These are phyloP conservation scores for Pseudonectria buxi DNA, from an alignment of 2,329 filamentous ascomycete genomes.

Conservation along the genomic window DNA sequence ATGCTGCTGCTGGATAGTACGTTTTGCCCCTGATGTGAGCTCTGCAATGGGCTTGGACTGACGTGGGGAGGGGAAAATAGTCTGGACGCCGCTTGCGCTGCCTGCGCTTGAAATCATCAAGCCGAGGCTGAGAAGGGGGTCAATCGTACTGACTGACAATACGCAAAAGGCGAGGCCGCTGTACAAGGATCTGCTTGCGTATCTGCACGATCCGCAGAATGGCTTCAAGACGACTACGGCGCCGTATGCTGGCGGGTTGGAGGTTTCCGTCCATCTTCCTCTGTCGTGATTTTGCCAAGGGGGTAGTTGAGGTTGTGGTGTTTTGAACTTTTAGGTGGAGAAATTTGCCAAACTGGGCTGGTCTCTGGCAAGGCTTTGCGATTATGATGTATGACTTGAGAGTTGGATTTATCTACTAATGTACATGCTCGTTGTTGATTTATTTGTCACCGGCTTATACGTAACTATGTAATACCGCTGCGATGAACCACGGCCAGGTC, in stretches of 20 bases:
- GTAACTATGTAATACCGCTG: too few species aligned
- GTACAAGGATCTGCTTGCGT: slow-evolving; percentile 43
- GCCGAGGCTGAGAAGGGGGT: slow-evolving; percentile 39
- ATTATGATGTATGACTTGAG: too few species aligned
- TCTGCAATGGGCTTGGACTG: slow-evolving; percentile 4
- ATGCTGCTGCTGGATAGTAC: slow-evolving; percentile 57
- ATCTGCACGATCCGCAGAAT: slow-evolving; percentile 38
- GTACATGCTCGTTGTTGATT: too few species aligned
- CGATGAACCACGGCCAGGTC: too few species aligned
- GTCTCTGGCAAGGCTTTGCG: too few species aligned
- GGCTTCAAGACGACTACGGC: slow-evolving; percentile 38
- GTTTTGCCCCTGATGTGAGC: too few species aligned
- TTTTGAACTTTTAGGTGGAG: too few species aligned
- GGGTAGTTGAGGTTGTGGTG: too few species aligned
- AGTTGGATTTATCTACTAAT: too few species aligned
- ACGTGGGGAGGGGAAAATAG: slow-evolving; percentile 23
- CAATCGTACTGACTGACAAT: slow-evolving; percentile 46
- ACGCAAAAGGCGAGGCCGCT: slow-evolving; percentile 29
- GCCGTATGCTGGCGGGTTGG: slow-evolving; percentile 26
- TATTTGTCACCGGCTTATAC: too few species aligned
- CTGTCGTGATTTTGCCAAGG: slow-evolving; percentile 15
- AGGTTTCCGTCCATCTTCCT: slow-evolving; percentile 22
- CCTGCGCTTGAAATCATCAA: slow-evolving; percentile 44
- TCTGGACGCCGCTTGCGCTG: slow-evolving; percentile 50
- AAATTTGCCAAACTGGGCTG: too few species aligned